These are phyloP conservation scores for Aspergillus novofumigatus DNA, from an alignment of 2,329 filamentous ascomycete species.

Conservation along the genomic window DNA sequence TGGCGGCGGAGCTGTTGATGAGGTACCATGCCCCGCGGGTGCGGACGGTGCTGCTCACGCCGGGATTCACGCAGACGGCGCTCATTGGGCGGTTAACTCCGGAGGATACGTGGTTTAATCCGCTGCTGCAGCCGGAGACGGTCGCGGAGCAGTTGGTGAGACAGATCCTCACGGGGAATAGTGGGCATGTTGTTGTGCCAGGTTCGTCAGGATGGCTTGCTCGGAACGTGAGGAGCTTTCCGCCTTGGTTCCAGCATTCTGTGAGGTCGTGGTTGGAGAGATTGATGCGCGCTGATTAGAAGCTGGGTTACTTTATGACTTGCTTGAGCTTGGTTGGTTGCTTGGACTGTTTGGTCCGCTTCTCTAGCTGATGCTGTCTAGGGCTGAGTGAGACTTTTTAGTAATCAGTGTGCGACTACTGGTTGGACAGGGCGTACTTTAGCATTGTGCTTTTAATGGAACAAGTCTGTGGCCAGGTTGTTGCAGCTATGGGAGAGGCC, in stretches of 20 bases:
- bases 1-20: conserved; percentile 55
- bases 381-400: no score
- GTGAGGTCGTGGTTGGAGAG: conserved; percentile 42
- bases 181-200: conserved; percentile 56
- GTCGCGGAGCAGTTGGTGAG: conserved; percentile 61
- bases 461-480: no score
- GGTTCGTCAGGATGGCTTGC: conserved; percentile 43
- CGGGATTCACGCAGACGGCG: conserved; percentile 59
- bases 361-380: not conserved
- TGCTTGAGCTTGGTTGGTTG: not conserved
- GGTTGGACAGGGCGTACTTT: no score
- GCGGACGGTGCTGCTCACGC: conserved; percentile 60
- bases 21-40: conserved; percentile 61
- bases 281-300: conserved; percentile 19
- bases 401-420: no score
- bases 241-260: conserved; percentile 60
- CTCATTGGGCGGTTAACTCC: conserved; percentile 57
- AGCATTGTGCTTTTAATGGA: no score
- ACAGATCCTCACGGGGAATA: conserved; percentile 56
- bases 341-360: not conserved
- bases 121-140: conserved; percentile 55
- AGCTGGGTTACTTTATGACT: no score
- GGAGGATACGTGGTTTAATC: conserved; percentile 49
- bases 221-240: conserved; percentile 46
- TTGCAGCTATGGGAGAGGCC: no score